Base-by-base conservation (phyloP, 1,284 basidiomycete species). In the Albatrellus sp. region DNA sequence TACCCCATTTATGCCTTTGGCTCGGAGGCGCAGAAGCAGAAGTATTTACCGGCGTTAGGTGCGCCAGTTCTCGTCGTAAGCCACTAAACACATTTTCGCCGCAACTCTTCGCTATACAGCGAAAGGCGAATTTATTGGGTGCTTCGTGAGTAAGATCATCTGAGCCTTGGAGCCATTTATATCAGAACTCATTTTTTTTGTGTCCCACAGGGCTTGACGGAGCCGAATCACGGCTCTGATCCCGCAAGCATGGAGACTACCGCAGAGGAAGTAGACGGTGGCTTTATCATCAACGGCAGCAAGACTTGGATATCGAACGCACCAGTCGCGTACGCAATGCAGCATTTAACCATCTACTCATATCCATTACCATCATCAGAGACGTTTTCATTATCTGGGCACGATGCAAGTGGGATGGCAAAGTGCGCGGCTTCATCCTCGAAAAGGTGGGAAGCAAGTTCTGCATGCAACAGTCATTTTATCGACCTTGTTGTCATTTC, bases 261-360 rank as follows among this genome's bases (percentile, higher is more conserved):
- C 28, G 94, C 91, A 12, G 80, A 80, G 52, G 90, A 96, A 61
- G 68, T 69, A 0, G 84, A 84, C 45, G 90, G 90, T 16, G 90
- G 90, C 2, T 96, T 84, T 62, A 65, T 88, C 16, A 60, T 98
- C 45, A 89, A 83, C 55, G 93, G 93, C 32, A 84, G 83, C 63
- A 98, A 98, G 70, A 97, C 91, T 0, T 98, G 93, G 92, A 97
- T 98, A 58, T 80, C 90, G 31, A 96, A 94, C 57, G 77, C 89
- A 0, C 89, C 90, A 11, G 77, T 85, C 42, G 88, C 89, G 77
- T 89, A 64, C 62, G 80, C 17, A 24, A 4, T 74, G 17, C 30
- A 11, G 10, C 39, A 39, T n/a, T 29, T 28, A 5, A 24, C 9
- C 17, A 3, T 4, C 14, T 37, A 4, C 24, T 24, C 24, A 7